These are phyloP conservation scores for Allodekkera sacchari DNA, from an alignment of 805 yeast species.

Conservation along the genomic window DNA sequence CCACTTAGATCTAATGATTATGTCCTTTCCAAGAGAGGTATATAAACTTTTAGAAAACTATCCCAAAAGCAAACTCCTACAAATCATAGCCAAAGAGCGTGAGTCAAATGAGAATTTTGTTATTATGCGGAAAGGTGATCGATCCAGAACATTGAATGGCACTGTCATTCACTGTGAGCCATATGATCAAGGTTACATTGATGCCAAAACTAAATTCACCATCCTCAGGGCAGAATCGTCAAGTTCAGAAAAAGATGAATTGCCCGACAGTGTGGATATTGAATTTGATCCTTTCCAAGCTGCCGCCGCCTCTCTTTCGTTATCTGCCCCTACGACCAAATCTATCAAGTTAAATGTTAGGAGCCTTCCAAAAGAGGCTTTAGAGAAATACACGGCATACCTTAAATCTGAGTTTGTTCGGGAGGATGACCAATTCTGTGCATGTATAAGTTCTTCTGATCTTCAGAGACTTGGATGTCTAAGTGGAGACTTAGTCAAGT, in stretches of 20 bases:
- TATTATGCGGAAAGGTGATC: constrained; percentile 34
- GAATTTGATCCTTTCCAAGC: constrained; percentile 1
- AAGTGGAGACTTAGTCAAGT: constrained; percentile 56
- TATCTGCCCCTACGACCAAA: too few species aligned
- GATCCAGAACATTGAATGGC: constrained; percentile 38
- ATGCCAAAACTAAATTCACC: constrained; percentile 40
- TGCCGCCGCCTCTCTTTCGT: too few species aligned
- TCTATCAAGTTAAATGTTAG: constrained; percentile 1
- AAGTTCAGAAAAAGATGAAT: too few species aligned
- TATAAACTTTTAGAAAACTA: constrained; percentile 34
- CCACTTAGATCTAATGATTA: constrained; percentile 30
- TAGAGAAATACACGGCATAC: constrained; percentile 13
- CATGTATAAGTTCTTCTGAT: constrained; percentile 38
- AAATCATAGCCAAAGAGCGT: constrained; percentile 27
- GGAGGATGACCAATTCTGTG: constrained; percentile 41
- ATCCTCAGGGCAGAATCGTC: constrained; percentile 35
- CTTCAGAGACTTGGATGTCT: constrained; percentile 52
- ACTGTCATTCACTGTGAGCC: constrained; percentile 62
- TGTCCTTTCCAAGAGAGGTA: constrained; percentile 37
- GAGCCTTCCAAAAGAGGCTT: constrained; percentile 1
- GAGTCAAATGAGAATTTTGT: constrained; percentile 15
- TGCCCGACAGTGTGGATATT: constrained; percentile 3
- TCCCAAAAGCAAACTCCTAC: constrained; percentile 25
- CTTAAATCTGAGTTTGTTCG: constrained; percentile 12
- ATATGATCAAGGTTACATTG: constrained; percentile 54